Evolutionary conservation across 768 basidiomycete genomes (phyloP).

Genomic region (Megacollybia marginata): DNA sequence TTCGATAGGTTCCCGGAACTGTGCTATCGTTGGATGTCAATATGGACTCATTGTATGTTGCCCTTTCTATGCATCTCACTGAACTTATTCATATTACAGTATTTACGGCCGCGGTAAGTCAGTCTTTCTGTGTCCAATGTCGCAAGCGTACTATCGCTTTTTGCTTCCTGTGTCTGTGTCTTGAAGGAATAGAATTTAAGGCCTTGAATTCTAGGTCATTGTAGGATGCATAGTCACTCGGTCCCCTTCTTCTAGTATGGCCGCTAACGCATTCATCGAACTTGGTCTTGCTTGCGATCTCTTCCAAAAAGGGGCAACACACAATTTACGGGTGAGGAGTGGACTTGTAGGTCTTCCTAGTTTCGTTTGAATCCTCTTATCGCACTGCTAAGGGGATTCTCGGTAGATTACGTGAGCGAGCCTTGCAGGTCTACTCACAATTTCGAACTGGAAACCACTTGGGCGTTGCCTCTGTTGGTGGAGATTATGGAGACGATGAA

Average conservation of each 20-base stretch:
- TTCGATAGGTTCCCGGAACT: slow-evolving; percentile 55
- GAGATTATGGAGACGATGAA: slow-evolving; percentile 51
- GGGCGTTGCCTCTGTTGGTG: slow-evolving; percentile 29
- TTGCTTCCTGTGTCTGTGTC: too few relatives aligned
- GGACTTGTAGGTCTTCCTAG: slow-evolving; percentile 23
- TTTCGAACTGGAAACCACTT: slow-evolving; percentile 32
- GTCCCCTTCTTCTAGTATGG: slow-evolving; percentile 60
- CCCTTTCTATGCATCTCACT: slow-evolving; percentile 7
- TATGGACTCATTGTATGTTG: slow-evolving; percentile 53
- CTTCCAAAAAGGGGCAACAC: slow-evolving; percentile 48
- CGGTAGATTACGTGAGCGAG: slow-evolving; percentile 41
- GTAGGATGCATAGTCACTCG: slow-evolving; percentile 59
- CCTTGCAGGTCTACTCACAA: slow-evolving; percentile 46
- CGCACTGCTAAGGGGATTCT: slow-evolving; percentile 35
- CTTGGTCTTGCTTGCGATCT: slow-evolving; percentile 57
- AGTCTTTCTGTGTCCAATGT: not conserved
- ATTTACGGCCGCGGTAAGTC: too few relatives aligned
- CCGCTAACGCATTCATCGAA: slow-evolving; percentile 59
- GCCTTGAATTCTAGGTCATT: slow-evolving; percentile 39
- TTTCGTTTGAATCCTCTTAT: slow-evolving; percentile 1
- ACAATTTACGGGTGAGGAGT: slow-evolving; percentile 49
- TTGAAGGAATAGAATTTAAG: too few relatives aligned
- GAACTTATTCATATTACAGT: too few relatives aligned
- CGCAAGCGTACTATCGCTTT: slow-evolving; percentile 15
- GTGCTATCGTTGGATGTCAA: slow-evolving; percentile 54